Percentiles rank a stretch among this genome's conserved stretches.
These are phyloP conservation scores for Phytophthora litchii DNA, from an alignment of 352 stramenopile genomes.

Conservation along the genomic window DNA sequence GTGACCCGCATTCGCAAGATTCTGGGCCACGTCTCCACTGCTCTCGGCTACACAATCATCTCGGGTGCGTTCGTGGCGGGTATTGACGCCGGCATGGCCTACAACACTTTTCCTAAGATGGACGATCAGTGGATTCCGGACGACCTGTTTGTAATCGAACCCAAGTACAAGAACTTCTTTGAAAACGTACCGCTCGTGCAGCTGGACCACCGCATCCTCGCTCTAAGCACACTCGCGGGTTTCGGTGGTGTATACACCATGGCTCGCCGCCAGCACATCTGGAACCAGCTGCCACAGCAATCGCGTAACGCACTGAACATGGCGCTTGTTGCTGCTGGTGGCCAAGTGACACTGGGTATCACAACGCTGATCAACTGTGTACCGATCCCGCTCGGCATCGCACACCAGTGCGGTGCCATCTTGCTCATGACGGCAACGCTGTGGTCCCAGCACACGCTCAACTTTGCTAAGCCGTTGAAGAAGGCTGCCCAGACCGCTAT, in stretches of 20 bases:
- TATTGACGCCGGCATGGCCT: conserved; percentile 98
- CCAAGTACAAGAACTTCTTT: conserved; percentile 96
- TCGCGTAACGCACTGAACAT: conserved; percentile 82
- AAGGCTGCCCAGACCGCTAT: conserved; percentile 41
- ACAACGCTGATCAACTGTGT: conserved; percentile 97
- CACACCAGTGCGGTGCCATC: conserved; percentile 97
- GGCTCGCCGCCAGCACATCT: conserved; percentile 74
- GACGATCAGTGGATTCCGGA: conserved; percentile 94
- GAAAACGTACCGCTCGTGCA: conserved; percentile 99
- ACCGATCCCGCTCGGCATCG: conserved; percentile 94
- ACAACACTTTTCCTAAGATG: conserved; percentile 99
- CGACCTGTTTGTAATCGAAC: conserved; percentile 90
- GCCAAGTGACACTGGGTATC: conserved; percentile 95
- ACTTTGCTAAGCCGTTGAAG: conserved; percentile 75
- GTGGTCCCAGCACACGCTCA: conserved; percentile 91
- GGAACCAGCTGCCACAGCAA: conserved; percentile 84
- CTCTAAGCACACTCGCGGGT: conserved; percentile 87
- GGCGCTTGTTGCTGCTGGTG: conserved; percentile 69
- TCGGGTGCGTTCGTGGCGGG: conserved; percentile 96
- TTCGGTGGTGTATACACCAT: conserved; percentile 75
- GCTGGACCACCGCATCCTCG: conserved; percentile 97
- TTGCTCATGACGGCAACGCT: conserved; percentile 93
- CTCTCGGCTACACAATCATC: conserved; percentile 84
- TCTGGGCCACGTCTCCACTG: conserved; percentile 59
- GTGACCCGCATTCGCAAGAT: conserved; percentile 67